These are phyloP conservation scores for Emmonsiellopsis sp. DNA, from an alignment of 2,329 filamentous ascomycete genomes.

Conservation along the genomic window DNA sequence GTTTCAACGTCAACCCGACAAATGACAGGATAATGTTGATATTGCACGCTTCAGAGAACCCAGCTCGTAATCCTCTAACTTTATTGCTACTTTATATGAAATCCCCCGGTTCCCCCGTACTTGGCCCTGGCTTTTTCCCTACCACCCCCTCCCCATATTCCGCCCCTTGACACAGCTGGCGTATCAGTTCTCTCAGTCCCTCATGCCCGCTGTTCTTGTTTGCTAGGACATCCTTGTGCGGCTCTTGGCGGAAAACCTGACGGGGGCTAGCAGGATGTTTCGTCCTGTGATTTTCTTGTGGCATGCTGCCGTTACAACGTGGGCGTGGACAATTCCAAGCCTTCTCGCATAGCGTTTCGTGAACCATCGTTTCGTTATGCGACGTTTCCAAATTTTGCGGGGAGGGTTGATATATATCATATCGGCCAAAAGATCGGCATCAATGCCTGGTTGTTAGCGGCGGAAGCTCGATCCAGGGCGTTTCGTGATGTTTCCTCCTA, in stretches of 20 bases:
- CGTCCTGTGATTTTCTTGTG: background rate
- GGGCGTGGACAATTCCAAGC: background rate
- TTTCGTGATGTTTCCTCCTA: background rate
- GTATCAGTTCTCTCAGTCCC: background rate
- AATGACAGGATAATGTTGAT: background rate
- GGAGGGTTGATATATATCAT: background rate
- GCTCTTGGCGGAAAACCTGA: no score
- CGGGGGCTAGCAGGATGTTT: no score
- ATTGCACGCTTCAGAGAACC: background rate
- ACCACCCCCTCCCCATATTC: background rate
- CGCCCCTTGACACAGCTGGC: background rate
- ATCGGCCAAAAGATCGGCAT: background rate
- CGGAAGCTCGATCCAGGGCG: background rate
- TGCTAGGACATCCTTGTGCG: background rate
- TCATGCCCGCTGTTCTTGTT: background rate
- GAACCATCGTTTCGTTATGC: background rate
- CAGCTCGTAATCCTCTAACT: background rate
- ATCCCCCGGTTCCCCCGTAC: no score
- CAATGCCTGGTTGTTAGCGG: background rate
- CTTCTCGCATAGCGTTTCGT: background rate
- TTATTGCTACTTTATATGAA: background rate
- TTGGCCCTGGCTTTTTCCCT: background rate
- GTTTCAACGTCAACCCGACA: background rate
- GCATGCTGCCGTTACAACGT: background rate
- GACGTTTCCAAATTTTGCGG: background rate